Conservation (phyloP, 345 rosid genomes). For the Brassica incana region DNA sequence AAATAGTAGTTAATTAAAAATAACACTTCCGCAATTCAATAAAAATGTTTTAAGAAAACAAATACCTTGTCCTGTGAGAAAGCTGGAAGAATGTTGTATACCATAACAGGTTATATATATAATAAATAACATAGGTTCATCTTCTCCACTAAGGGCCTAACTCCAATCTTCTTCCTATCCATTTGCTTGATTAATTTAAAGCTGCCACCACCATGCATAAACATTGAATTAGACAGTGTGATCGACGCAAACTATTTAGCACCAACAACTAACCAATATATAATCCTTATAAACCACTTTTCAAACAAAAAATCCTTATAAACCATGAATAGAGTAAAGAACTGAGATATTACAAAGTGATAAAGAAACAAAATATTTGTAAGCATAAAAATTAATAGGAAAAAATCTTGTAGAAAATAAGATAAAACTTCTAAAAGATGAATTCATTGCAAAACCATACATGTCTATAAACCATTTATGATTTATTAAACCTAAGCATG, state of each 20-base stretch:
- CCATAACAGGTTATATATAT: too few relatives aligned
- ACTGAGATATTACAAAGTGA: background rate
- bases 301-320: too few relatives aligned
- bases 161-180: background rate
- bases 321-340: background rate
- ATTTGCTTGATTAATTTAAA: too few relatives aligned
- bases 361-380: background rate
- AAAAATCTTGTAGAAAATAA: too few relatives aligned
- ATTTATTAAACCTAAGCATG: background rate
- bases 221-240: background rate
- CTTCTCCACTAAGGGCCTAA: background rate
- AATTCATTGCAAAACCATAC: background rate
- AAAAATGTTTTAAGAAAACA: too few relatives aligned
- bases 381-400: background rate
- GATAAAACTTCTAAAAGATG: background rate
- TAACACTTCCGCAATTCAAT: too few relatives aligned
- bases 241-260: background rate
- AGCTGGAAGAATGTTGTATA: background rate
- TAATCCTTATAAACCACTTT: too few relatives aligned
- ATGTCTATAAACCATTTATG: background rate
- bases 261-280: too few relatives aligned
- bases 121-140: background rate
- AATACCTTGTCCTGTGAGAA: background rate
- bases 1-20: too few relatives aligned
- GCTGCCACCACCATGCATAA: background rate